Evolutionary conservation across 2,329 filamentous ascomycete species (phyloP).

Genomic region (Trichoderma sp.): DNA sequence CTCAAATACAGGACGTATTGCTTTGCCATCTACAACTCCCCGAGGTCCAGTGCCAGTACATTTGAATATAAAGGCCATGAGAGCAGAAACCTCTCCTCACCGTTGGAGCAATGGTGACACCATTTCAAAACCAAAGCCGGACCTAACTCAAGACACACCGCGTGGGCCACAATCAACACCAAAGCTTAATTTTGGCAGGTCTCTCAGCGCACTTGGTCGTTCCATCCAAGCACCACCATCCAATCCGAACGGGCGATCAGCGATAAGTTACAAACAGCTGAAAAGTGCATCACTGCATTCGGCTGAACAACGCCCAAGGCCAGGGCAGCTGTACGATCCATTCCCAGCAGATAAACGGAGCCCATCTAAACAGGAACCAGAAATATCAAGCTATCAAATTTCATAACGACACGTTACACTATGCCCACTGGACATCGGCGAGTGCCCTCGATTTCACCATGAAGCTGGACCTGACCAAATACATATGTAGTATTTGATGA

Average conservation of each 20-base stretch:
- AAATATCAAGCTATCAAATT: background rate
- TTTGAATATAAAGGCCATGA: constrained; percentile 9
- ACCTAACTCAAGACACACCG: background rate
- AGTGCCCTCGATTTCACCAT: background rate
- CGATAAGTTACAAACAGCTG: background rate
- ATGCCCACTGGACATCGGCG: background rate
- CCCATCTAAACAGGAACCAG: background rate
- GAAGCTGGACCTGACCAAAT: background rate
- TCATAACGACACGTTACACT: background rate
- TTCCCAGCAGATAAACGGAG: background rate
- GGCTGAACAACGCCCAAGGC: background rate
- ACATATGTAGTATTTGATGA: background rate
- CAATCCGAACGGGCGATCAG: background rate
- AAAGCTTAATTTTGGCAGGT: background rate
- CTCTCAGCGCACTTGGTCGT: background rate
- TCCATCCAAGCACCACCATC: background rate
- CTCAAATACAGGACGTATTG: background rate
- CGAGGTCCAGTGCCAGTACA: constrained; percentile 23
- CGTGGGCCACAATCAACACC: background rate
- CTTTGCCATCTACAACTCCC: constrained; percentile 25
- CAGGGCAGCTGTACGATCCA: background rate
- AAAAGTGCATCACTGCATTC: background rate
- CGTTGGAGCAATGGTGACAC: background rate
- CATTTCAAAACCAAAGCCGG: background rate
- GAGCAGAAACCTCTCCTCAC: background rate